phyloP scores from a whole-genome alignment of 2,329 filamentous ascomycete genomes.

The Stagonosporopsis tanaceti region DNA sequence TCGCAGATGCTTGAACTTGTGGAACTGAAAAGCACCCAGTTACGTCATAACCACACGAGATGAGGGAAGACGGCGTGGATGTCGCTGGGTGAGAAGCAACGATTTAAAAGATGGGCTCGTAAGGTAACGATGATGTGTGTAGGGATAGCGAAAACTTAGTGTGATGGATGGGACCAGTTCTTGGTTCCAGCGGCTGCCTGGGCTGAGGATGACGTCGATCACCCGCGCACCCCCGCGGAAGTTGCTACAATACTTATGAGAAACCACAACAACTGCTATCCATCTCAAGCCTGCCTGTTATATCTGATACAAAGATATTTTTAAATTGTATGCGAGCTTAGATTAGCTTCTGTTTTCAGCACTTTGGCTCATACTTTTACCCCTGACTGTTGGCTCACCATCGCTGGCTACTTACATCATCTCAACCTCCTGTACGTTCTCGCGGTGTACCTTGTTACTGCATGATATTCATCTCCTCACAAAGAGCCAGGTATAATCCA shows the following conservation, averaged over 20 bases:
- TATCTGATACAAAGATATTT: too few relatives aligned
- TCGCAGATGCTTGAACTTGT: constrained; percentile 2
- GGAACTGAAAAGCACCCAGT: not conserved
- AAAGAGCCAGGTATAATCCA: too few relatives aligned
- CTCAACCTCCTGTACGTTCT: not conserved
- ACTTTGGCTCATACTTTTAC: not conserved
- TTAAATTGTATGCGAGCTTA: too few relatives aligned
- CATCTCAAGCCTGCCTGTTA: too few relatives aligned
- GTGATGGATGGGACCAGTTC: constrained; percentile 4
- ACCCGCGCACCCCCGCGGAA: constrained; percentile 7
- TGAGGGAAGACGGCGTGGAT: not conserved
- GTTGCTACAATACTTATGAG: not conserved
- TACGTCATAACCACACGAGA: constrained; percentile 10
- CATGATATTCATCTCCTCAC: not conserved
- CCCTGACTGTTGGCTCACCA: not conserved
- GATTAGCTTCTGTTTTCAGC: too few relatives aligned
- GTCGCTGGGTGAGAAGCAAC: not conserved
- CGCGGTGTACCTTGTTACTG: not conserved
- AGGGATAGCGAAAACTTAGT: constrained; percentile 5
- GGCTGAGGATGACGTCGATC: constrained; percentile 9
- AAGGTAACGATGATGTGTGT: constrained; percentile 1
- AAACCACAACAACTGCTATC: too few relatives aligned
- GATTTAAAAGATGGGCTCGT: not conserved
- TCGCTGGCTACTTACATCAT: not conserved
- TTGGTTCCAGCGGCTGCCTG: constrained; percentile 13